Evolutionary conservation across 306 rosid species (phyloP).

Genomic region (Mimosa pudica): DNA sequence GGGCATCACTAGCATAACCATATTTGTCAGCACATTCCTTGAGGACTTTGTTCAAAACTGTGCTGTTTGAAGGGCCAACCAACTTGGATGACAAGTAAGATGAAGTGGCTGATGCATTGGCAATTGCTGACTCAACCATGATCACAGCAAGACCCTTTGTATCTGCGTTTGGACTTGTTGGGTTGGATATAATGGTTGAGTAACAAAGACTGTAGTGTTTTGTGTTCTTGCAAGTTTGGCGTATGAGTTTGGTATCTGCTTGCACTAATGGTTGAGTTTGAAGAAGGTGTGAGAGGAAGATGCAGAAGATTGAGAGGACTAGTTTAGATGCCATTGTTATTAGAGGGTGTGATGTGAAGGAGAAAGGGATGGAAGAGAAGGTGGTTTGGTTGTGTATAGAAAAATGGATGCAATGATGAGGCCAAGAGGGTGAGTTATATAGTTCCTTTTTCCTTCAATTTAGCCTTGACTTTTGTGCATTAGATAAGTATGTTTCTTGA

Average conservation of each 20-base stretch:
- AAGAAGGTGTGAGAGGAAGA: not conserved
- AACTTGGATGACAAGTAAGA: conserved; percentile 68
- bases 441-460: conserved; percentile 25
- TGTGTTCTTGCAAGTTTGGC: conserved; percentile 76
- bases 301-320: not conserved
- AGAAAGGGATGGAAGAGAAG: not conserved
- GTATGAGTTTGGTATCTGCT: conserved; percentile 65
- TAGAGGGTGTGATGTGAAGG: not conserved
- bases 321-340: conserved; percentile 44
- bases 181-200: conserved; percentile 68
- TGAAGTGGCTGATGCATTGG: conserved; percentile 78
- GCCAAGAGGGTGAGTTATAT: conserved; percentile 31
- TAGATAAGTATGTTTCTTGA: conserved; percentile 2
- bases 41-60: conserved; percentile 47
- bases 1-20: conserved; percentile 63
- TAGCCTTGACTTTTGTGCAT: conserved; percentile 26
- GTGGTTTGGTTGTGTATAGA: not conserved
- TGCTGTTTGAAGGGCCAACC: conserved; percentile 38
- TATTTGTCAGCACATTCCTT: conserved; percentile 81
- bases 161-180: conserved; percentile 63
- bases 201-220: conserved; percentile 69
- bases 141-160: conserved; percentile 71
- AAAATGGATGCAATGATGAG: conserved; percentile 30
- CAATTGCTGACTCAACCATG: conserved; percentile 59
- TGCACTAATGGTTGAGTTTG: conserved; percentile 11